phyloP scores from a whole-genome alignment of 2,329 filamentous ascomycete genomes.

The Neofusicoccum parvum region DNA sequence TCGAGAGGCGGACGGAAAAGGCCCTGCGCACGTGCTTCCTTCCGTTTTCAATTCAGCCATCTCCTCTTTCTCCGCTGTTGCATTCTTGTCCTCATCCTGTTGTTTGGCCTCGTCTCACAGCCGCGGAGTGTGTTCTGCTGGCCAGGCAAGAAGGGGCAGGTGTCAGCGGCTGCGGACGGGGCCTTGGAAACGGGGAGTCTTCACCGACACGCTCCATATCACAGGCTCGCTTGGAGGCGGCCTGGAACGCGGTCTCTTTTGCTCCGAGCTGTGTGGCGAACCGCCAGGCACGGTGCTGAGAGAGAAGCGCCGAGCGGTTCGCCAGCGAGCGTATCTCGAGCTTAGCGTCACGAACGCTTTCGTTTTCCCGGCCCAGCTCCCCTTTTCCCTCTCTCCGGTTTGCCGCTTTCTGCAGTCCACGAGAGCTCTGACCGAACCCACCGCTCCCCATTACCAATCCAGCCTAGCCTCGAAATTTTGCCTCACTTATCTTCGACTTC shows the following conservation, averaged over 20 bases:
- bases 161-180: too few relatives aligned
- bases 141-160: too few relatives aligned
- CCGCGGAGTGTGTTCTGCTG: too few relatives aligned
- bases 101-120: too few relatives aligned
- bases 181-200: neutral
- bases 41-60: too few relatives aligned
- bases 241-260: constrained; percentile 14
- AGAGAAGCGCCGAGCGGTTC: constrained; percentile 14
- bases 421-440: neutral
- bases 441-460: constrained; percentile 1
- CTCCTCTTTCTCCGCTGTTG: too few relatives aligned
- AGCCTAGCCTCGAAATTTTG: constrained; percentile 6
- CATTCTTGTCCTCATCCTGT: too few relatives aligned
- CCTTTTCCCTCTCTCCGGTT: constrained; percentile 13
- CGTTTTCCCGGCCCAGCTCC: constrained; percentile 1
- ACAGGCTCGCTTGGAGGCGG: constrained; percentile 10
- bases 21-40: too few relatives aligned
- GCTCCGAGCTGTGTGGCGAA: constrained; percentile 6
- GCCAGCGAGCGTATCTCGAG: neutral
- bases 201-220: constrained; percentile 1
- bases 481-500: constrained; percentile 11
- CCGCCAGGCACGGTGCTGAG: constrained; percentile 1
- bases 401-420: constrained; percentile 8
- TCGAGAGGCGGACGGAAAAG: too few relatives aligned
- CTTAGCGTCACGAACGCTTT: constrained; percentile 14